Conservation (phyloP, 345 rosid species). For the Diplotaxis tenuifolia region DNA sequence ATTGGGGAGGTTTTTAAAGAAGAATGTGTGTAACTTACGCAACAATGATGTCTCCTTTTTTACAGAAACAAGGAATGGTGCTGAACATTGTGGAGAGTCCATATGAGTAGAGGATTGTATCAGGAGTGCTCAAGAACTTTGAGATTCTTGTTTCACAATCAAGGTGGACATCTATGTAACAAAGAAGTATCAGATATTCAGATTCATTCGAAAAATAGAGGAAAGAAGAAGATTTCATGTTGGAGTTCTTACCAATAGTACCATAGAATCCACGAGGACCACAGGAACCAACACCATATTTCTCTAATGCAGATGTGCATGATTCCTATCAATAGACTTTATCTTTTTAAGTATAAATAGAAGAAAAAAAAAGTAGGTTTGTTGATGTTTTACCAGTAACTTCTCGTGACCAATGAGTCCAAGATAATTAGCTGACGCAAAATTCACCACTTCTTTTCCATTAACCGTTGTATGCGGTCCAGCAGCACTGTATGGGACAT, state of each 20-base stretch:
- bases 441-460: conserved; percentile 91
- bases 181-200: conserved; percentile 29
- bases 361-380: conserved; percentile 8
- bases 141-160: conserved; percentile 97
- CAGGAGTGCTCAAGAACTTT: conserved; percentile 79
- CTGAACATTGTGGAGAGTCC: conserved; percentile 98
- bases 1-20: neutral
- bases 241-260: conserved; percentile 63
- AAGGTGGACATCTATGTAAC: conserved; percentile 82
- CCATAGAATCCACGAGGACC: conserved; percentile 99
- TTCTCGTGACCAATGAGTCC: conserved; percentile 84
- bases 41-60: conserved; percentile 91
- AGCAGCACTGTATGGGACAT: conserved; percentile 63
- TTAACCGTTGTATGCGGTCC: conserved; percentile 73
- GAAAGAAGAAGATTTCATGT: neutral
- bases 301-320: conserved; percentile 79
- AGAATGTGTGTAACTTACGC: conserved; percentile 65
- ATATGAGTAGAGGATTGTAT: conserved; percentile 94
- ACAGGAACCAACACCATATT: conserved; percentile 98
- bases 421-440: conserved; percentile 95
- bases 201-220: neutral
- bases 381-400: conserved; percentile 60
- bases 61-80: conserved; percentile 92
- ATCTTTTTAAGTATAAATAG: conserved; percentile 13
- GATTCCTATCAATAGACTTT: conserved; percentile 64